Evolutionary conservation across 345 rosid genomes (phyloP).

Genomic region (Passiflora organensis): DNA sequence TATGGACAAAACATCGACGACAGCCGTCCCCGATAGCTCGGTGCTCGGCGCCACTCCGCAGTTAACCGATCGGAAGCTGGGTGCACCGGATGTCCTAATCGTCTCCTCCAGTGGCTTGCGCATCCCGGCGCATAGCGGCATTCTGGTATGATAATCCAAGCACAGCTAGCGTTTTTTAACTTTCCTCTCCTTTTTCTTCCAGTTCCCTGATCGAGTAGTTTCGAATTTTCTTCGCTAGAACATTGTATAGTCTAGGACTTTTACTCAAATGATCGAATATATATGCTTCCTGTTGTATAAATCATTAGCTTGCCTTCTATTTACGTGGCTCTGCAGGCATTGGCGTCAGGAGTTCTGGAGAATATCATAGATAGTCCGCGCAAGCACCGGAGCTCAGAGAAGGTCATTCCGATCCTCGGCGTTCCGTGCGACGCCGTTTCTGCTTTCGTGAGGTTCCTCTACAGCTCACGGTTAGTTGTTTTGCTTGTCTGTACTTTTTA

Average conservation of each 20-base stretch:
- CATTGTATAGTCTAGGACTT: neutral
- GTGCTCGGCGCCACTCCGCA: neutral
- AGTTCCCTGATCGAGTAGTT: no score
- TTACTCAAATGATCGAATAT: neutral
- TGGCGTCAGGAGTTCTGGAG: conserved; percentile 61
- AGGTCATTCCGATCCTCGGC: conserved; percentile 61
- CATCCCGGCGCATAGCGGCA: conserved; percentile 57
- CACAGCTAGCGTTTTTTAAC: no score
- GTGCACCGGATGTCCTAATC: conserved; percentile 53
- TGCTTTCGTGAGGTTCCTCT: conserved; percentile 54
- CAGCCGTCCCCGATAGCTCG: conserved; percentile 15
- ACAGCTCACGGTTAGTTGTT: conserved; percentile 52
- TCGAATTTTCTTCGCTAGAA: neutral
- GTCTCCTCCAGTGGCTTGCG: conserved; percentile 66
- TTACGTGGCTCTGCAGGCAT: conserved; percentile 37
- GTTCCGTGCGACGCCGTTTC: conserved; percentile 82
- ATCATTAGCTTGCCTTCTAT: neutral
- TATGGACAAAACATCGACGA: neutral
- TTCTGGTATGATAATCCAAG: conserved; percentile 42
- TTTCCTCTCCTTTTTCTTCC: neutral
- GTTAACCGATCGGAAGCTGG: conserved; percentile 18
- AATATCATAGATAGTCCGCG: conserved; percentile 46
- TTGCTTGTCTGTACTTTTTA: neutral
- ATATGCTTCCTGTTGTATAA: neutral
- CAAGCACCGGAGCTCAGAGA: conserved; percentile 47